Percentiles rank a stretch among this genome's conserved stretches.
Evolutionary conservation across 352 stramenopile genomes (phyloP).

Genomic region (Globisporangium mamillatum): DNA sequence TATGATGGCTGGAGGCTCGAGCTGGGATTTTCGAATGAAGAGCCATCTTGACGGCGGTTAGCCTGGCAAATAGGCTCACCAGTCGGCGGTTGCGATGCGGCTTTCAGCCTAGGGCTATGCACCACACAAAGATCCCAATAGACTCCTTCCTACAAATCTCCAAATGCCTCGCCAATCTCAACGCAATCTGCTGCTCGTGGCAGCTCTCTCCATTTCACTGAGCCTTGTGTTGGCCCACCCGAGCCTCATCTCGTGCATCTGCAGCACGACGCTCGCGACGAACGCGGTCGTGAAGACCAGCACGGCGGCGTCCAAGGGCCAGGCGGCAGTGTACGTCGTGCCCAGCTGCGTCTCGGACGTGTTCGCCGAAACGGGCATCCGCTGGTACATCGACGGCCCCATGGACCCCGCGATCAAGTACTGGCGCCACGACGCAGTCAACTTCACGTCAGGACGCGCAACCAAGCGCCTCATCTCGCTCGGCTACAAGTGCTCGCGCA

Average conservation of each 20-base stretch:
- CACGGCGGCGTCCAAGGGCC: slow-evolving; percentile 29
- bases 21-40: not conserved
- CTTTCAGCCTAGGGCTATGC: not conserved
- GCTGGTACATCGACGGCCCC: slow-evolving; percentile 78
- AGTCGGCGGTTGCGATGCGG: not conserved
- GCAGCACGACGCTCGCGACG: slow-evolving; percentile 61
- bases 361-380: slow-evolving; percentile 76
- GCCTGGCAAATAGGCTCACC: not conserved
- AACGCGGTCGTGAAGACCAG: slow-evolving; percentile 47
- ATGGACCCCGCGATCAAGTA: slow-evolving; percentile 55
- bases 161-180: not conserved
- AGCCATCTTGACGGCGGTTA: slow-evolving; percentile 6
- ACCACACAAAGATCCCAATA: not conserved
- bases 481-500: slow-evolving; percentile 62
- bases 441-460: slow-evolving; percentile 49
- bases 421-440: slow-evolving; percentile 38
- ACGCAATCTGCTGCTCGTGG: not conserved
- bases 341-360: slow-evolving; percentile 75
- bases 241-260: slow-evolving; percentile 73
- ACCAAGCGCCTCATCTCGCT: slow-evolving; percentile 64
- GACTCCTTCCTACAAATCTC: not conserved
- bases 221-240: slow-evolving; percentile 31
- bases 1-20: not conserved
- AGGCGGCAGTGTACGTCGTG: slow-evolving; percentile 52
- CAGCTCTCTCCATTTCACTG: not conserved